phyloP scores from a whole-genome alignment of 1,284 basidiomycete species.

The Ceratobasidium sp. region DNA sequence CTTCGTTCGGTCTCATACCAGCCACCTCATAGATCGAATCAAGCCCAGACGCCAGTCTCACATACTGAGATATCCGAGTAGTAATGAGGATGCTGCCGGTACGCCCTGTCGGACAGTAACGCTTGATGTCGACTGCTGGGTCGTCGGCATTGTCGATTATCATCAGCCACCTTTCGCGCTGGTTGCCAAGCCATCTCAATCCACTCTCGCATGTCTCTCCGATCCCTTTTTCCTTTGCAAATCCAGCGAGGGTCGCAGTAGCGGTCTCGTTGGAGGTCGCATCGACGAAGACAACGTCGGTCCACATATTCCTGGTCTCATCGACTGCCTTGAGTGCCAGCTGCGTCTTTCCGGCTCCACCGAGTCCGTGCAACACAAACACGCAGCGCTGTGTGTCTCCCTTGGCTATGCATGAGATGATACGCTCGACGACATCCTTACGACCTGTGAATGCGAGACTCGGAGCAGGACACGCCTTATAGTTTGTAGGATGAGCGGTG shows the following conservation, averaged over 20 bases:
- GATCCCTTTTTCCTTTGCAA: background rate
- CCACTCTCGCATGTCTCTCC: background rate
- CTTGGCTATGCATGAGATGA: background rate
- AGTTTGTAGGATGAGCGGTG: too few species aligned
- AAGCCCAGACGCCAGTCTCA: too few species aligned
- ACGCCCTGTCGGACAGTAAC: too few species aligned
- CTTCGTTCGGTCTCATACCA: too few species aligned
- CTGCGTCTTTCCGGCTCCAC: conserved; percentile 34
- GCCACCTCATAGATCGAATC: too few species aligned
- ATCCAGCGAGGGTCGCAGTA: background rate
- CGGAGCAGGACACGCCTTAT: background rate
- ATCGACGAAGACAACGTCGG: conserved; percentile 22
- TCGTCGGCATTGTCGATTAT: too few species aligned
- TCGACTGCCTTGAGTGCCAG: background rate
- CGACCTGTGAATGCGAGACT: background rate
- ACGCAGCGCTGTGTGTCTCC: background rate
- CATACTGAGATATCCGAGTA: too few species aligned
- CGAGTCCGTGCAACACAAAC: conserved; percentile 22
- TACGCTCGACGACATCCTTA: background rate
- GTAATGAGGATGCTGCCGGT: too few species aligned
- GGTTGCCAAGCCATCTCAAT: background rate
- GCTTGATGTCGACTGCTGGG: too few species aligned
- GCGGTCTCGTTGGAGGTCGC: conserved; percentile 21
- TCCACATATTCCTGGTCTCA: background rate
- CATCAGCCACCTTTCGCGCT: too few species aligned